These are phyloP conservation scores for Metschnikowia cerradonensis DNA, from an alignment of 805 yeast species.

Conservation along the genomic window DNA sequence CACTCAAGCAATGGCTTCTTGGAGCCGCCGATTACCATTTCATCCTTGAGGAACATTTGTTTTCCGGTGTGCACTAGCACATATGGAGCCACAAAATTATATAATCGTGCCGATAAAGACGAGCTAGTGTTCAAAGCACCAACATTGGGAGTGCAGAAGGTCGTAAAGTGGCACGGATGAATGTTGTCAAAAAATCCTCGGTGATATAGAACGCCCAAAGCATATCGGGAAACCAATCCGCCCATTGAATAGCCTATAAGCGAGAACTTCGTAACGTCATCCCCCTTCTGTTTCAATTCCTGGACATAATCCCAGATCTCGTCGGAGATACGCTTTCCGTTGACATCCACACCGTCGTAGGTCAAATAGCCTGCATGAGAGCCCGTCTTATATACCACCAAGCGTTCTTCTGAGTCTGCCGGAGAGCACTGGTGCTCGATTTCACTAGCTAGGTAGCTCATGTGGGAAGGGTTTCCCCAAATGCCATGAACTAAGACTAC, in stretches of 20 bases:
- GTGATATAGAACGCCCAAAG: slow-evolving; percentile 64
- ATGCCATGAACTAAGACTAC: slow-evolving; percentile 73
- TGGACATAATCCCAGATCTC: slow-evolving; percentile 45
- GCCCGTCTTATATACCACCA: slow-evolving; percentile 48
- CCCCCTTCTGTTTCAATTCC: neutral
- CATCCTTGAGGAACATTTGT: slow-evolving; percentile 63
- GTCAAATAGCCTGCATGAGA: slow-evolving; percentile 73
- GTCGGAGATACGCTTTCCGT: slow-evolving; percentile 69
- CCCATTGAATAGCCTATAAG: slow-evolving; percentile 86
- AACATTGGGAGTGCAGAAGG: slow-evolving; percentile 57
- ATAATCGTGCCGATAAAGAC: slow-evolving; percentile 39
- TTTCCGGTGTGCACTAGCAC: slow-evolving; percentile 68
- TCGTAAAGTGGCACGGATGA: slow-evolving; percentile 54
- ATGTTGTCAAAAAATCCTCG: slow-evolving; percentile 49
- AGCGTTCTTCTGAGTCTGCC: slow-evolving; percentile 20
- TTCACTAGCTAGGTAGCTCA: slow-evolving; percentile 10
- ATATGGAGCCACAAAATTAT: slow-evolving; percentile 61
- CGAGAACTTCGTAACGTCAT: slow-evolving; percentile 56
- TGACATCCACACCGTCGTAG: slow-evolving; percentile 82
- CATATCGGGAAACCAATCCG: slow-evolving; percentile 76
- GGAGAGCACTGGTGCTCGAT: slow-evolving; percentile 13
- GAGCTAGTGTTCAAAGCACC: slow-evolving; percentile 53
- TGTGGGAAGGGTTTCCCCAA: slow-evolving; percentile 21
- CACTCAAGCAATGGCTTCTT: slow-evolving; percentile 12
- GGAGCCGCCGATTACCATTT: slow-evolving; percentile 6